A percentile compares a stretch with the other conserved stretches of the same genome.
phyloP scores from a whole-genome alignment of 208 protist genomes.

The Endotrypanum monterogeii region DNA sequence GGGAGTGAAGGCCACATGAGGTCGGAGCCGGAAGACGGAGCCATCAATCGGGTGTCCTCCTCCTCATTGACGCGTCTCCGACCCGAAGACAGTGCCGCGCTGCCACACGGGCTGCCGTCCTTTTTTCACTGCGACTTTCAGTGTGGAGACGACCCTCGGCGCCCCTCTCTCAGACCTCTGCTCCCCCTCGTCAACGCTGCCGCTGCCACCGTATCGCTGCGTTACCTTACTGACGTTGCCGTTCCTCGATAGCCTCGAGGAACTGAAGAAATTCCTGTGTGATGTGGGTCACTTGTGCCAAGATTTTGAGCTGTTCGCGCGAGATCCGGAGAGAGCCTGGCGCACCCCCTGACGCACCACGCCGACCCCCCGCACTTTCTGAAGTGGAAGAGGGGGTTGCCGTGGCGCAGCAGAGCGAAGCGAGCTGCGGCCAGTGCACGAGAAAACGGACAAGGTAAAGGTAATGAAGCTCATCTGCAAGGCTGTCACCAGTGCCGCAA shows the following conservation, averaged over 20 bases:
- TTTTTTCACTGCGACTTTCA: neutral
- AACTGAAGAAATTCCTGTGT: conserved; percentile 74
- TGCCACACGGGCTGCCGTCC: no score
- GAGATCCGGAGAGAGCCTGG: conserved; percentile 44
- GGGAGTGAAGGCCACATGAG: no score
- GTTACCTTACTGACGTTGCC: conserved; percentile 3
- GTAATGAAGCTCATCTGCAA: conserved; percentile 45
- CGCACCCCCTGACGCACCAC: conserved; percentile 9
- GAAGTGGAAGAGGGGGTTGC: conserved; percentile 10
- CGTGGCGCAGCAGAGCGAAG: conserved; percentile 62
- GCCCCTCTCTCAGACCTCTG: neutral
- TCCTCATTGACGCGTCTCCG: no score
- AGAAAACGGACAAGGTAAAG: conserved; percentile 83
- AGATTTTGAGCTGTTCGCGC: conserved; percentile 42
- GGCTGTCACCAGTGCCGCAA: neutral
- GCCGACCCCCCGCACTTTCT: neutral
- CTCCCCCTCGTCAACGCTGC: no score
- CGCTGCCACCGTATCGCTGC: neutral
- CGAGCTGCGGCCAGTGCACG: conserved; percentile 82
- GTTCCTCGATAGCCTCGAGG: conserved; percentile 55
- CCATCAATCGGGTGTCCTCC: neutral
- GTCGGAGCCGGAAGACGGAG: no score
- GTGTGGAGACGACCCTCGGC: neutral
- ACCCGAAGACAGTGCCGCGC: no score
- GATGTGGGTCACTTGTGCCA: conserved; percentile 68